These are phyloP conservation scores for Lodderomyces beijingensis DNA, from an alignment of 1,139 yeast species.

Conservation along the genomic window DNA sequence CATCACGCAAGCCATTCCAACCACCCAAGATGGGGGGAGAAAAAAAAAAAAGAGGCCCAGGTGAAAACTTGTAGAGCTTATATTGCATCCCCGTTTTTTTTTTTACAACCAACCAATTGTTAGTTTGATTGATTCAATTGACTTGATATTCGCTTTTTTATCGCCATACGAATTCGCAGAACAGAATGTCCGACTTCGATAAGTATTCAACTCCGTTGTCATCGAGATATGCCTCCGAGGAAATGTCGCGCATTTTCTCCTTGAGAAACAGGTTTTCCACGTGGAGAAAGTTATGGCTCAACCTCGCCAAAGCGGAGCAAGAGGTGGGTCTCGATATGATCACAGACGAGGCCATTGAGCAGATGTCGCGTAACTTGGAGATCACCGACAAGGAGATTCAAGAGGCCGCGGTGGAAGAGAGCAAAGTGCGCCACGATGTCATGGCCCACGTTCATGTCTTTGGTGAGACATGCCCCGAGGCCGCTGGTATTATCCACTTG, in stretches of 20 bases:
- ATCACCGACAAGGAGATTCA: slow-evolving; percentile 92
- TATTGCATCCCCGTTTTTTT: no score
- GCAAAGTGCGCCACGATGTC: slow-evolving; percentile 97
- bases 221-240: slow-evolving; percentile 95
- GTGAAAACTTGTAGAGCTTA: no score
- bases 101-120: no score
- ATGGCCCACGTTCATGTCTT: slow-evolving; percentile 98
- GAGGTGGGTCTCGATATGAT: slow-evolving; percentile 81
- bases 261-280: slow-evolving; percentile 92
- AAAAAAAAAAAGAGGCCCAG: no score
- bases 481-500: slow-evolving; percentile 95
- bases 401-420: slow-evolving; percentile 88
- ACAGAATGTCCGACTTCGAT: slow-evolving; percentile 46
- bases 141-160: no score
- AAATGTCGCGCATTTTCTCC: slow-evolving; percentile 91
- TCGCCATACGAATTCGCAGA: no score
- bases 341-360: slow-evolving; percentile 85
- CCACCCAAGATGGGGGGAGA: no score
- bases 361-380: slow-evolving; percentile 70
- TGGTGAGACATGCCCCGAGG: slow-evolving; percentile 90
- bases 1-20: no score
- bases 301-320: slow-evolving; percentile 92
- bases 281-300: slow-evolving; percentile 97
- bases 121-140: background rate
- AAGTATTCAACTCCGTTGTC: slow-evolving; percentile 89